phyloP scores from a whole-genome alignment of 2,329 filamentous ascomycete genomes.

The Phialocephala sp. region DNA sequence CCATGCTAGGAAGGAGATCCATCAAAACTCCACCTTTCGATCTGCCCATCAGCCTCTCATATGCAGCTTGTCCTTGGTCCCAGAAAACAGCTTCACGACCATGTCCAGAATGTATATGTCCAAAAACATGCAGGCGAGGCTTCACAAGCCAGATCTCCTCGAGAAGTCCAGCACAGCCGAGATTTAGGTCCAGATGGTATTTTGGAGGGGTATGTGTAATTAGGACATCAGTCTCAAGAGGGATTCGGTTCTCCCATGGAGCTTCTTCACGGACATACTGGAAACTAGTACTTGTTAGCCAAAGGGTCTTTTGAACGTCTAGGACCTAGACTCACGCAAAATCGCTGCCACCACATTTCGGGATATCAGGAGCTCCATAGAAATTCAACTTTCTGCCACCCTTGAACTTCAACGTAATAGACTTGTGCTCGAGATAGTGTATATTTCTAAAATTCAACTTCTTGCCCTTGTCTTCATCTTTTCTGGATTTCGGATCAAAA shows the following conservation, averaged over 20 bases:
- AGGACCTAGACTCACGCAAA: conserved; percentile 57
- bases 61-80: conserved; percentile 59
- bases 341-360: conserved; percentile 71
- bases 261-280: conserved; percentile 63
- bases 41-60: conserved; percentile 42
- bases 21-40: conserved; percentile 44
- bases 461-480: conserved; percentile 59
- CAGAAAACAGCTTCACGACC: conserved; percentile 65
- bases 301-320: background rate
- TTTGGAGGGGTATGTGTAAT: conserved; percentile 70
- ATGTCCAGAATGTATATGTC: conserved; percentile 68
- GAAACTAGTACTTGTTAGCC: conserved; percentile 49
- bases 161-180: conserved; percentile 64
- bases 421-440: conserved; percentile 76
- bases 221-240: conserved; percentile 64
- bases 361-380: conserved; percentile 84
- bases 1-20: conserved; percentile 37
- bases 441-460: conserved; percentile 70
- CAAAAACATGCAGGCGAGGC: conserved; percentile 68
- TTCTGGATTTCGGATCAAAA: conserved; percentile 72
- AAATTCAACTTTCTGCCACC: conserved; percentile 67
- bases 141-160: conserved; percentile 63
- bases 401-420: conserved; percentile 67
- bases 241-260: conserved; percentile 66
- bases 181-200: conserved; percentile 55